Conservation (phyloP, 176 grass and related monocot genomes). For the Musa beccarii region DNA sequence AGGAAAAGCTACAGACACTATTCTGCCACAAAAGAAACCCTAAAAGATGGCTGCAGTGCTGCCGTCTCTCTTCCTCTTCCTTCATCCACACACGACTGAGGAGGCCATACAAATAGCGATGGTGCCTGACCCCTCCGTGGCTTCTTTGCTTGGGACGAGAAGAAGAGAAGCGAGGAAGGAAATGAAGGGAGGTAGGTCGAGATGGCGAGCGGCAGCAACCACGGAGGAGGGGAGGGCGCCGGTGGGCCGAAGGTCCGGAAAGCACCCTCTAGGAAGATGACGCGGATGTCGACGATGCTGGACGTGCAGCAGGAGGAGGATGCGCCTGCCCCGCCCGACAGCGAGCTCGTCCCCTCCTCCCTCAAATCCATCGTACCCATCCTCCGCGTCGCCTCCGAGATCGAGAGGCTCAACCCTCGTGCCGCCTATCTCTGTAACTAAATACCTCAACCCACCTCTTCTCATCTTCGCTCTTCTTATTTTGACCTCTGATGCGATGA, state of each 20-base stretch:
- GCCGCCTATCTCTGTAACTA: slow-evolving; percentile 69
- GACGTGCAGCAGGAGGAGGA: slow-evolving; percentile 13
- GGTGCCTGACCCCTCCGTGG: background rate
- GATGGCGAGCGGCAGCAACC: background rate
- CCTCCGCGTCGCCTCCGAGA: slow-evolving; percentile 83
- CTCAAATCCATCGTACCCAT: slow-evolving; percentile 73
- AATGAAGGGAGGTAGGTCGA: background rate
- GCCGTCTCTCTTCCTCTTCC: background rate
- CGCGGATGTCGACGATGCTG: slow-evolving; percentile 9
- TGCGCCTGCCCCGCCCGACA: slow-evolving; percentile 21
- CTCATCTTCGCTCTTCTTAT: background rate
- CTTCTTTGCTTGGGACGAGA: background rate
- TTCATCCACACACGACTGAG: background rate
- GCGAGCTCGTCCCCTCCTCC: slow-evolving; percentile 70
- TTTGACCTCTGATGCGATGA: background rate
- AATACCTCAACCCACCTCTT: background rate
- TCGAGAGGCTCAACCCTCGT: slow-evolving; percentile 54
- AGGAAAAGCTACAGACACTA: background rate
- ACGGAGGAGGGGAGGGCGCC: slow-evolving; percentile 14
- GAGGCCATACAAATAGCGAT: background rate
- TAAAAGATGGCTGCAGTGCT: background rate
- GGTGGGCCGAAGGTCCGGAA: slow-evolving; percentile 2
- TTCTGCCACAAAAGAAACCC: background rate
- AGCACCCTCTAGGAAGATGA: slow-evolving; percentile 19
- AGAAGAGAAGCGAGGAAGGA: background rate